Evolutionary conservation across 2,329 filamentous ascomycete genomes (phyloP).

Genomic region (Colletotrichum destructivum): DNA sequence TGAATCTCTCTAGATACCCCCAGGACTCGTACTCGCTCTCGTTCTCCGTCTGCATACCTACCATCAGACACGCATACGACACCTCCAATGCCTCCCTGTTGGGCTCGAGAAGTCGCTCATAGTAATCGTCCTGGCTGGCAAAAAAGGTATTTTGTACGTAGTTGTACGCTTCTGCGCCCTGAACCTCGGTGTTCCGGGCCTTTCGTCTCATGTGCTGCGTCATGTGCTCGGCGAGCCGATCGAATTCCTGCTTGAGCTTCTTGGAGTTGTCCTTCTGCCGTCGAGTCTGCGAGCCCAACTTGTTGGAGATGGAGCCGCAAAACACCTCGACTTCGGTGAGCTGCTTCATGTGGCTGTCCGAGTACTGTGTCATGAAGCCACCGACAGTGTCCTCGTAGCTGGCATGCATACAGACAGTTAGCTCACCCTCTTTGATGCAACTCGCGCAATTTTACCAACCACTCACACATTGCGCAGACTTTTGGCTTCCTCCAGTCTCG

Average conservation of each 20-base stretch:
- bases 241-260: conserved; percentile 67
- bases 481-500: conserved; percentile 55
- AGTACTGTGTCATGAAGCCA: conserved; percentile 58
- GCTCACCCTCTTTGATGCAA: conserved; percentile 39
- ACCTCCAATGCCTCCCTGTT: conserved; percentile 51
- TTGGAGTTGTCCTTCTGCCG: conserved; percentile 67
- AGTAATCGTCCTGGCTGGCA: conserved; percentile 22
- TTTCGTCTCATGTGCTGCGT: conserved; percentile 53
- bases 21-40: conserved; percentile 35
- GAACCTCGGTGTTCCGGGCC: conserved; percentile 1
- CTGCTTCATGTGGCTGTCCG: conserved; percentile 60
- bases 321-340: conserved; percentile 69
- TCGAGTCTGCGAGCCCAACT: conserved; percentile 62
- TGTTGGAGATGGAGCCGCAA: conserved; percentile 70
- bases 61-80: conserved; percentile 54
- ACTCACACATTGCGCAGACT: conserved; percentile 64
- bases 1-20: conserved; percentile 52
- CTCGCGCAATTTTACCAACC: neutral
- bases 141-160: neutral
- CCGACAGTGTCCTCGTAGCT: conserved; percentile 62
- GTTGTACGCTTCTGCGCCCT: conserved; percentile 44
- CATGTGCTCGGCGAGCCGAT: conserved; percentile 60
- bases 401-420: no score
- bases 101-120: conserved; percentile 16
- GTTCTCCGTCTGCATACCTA: conserved; percentile 42